Conservation (phyloP, 2,329 filamentous ascomycete genomes). For the Aspergillus udagawae region DNA sequence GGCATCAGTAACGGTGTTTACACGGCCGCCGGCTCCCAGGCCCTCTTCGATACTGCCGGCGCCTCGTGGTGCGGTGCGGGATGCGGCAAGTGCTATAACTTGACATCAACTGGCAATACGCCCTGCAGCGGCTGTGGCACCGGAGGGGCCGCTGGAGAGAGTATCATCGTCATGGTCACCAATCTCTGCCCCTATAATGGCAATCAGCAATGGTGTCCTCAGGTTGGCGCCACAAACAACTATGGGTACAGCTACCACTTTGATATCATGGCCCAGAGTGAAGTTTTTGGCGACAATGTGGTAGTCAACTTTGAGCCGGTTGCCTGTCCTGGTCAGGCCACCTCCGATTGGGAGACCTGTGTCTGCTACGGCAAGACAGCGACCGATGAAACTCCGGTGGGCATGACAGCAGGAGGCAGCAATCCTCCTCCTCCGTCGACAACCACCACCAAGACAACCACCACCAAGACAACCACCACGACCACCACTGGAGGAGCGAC, state of each 20-base stretch:
- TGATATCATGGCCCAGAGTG: slow-evolving; percentile 32
- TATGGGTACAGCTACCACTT: slow-evolving; percentile 37
- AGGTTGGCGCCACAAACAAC: slow-evolving; percentile 25
- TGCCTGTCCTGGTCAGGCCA: slow-evolving; percentile 23
- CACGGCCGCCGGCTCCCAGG: slow-evolving; percentile 22
- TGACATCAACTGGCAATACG: slow-evolving; percentile 19
- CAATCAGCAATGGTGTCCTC: slow-evolving; percentile 35
- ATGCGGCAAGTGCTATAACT: slow-evolving; percentile 23
- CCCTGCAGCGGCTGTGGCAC: slow-evolving; percentile 17
- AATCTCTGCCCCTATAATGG: slow-evolving; percentile 36
- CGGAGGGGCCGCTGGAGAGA: slow-evolving; percentile 18
- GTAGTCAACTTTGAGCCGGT: slow-evolving; percentile 32
- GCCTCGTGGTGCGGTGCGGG: slow-evolving; percentile 22
- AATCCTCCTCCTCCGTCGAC: background rate
- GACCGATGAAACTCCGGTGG: slow-evolving; percentile 9
- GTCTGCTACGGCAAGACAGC: slow-evolving; percentile 18
- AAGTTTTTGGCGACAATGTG: slow-evolving; percentile 31
- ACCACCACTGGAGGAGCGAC: background rate
- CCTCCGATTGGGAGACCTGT: slow-evolving; percentile 22
- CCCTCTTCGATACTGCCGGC: slow-evolving; percentile 18
- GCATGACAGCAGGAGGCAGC: background rate
- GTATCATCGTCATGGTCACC: slow-evolving; percentile 28
- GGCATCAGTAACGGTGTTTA: slow-evolving; percentile 9
- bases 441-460: background rate
- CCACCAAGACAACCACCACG: background rate